These are phyloP conservation scores for Chlamydomonas sphaeroides DNA, from an alignment of 139 green algal species.

Conservation along the genomic window DNA sequence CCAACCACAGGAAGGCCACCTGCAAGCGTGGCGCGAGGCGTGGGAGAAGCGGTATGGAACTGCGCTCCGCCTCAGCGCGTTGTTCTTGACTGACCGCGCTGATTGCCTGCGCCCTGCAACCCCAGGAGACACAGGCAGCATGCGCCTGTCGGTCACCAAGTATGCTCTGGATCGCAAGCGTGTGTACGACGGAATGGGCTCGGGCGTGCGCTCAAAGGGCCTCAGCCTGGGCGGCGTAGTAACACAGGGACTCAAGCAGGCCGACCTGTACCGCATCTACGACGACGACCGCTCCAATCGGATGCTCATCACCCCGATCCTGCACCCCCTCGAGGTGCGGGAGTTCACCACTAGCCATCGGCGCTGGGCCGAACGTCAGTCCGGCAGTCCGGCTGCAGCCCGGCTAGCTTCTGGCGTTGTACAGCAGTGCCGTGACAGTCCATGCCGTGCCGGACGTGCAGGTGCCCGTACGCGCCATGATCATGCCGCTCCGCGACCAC, in stretches of 20 bases:
- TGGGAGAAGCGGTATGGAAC: neutral
- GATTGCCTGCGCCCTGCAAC: neutral
- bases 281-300: slow-evolving; percentile 3
- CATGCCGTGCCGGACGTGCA: no score
- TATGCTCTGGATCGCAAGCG: slow-evolving; percentile 34
- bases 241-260: slow-evolving; percentile 59
- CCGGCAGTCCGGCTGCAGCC: no score
- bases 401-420: no score
- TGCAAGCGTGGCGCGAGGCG: neutral
- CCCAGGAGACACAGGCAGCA: neutral
- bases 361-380: no score
- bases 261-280: slow-evolving; percentile 51
- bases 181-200: slow-evolving; percentile 57
- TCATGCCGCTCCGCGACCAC: slow-evolving; percentile 61
- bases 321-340: slow-evolving; percentile 23
- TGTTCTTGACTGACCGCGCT: neutral
- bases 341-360: neutral
- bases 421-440: no score
- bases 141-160: slow-evolving; percentile 29
- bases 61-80: no score
- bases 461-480: slow-evolving; percentile 65
- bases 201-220: slow-evolving; percentile 34
- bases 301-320: slow-evolving; percentile 34
- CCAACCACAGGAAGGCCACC: neutral
- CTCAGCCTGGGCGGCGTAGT: slow-evolving; percentile 49